Base-by-base conservation (phyloP, 208 protist species). In the Acanthamoeba triangularis region DNA sequence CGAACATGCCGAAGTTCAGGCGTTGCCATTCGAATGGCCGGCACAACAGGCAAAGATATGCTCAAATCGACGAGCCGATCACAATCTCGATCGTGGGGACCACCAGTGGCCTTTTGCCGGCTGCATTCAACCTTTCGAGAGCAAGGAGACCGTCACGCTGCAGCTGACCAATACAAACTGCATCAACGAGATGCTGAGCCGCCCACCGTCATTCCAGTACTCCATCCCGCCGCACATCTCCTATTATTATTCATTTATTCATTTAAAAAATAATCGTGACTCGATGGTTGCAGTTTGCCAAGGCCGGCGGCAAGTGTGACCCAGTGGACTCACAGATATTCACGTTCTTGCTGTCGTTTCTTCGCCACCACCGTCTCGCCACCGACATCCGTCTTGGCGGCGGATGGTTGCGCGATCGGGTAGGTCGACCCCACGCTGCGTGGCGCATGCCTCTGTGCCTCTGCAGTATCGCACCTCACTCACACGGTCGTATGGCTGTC, bases 301-400 rank as follows among this genome's bases (percentile, higher is more conserved):
- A 63, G 28, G 80, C 80, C 8, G 80, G 80, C 25, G 80, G 80
- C 41, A 88, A 88, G 80, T 88, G 49, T 49, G 80, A 88, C 11
- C n/a, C 80, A 11, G 47, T 37, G 8, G 80, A 88, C 30, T 56
- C 23, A 25, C 80, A 63, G 28, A 37, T 88, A 20, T 88, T 88
- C 30, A 88, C 47, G 47, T 37, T 88, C 49, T 28, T 88, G 80
- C 80, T 88, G 6, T 88, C 80, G 25, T n/a, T 63, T 16, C 80
- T 88, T 37, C 47, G 30, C 10, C 80, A 88, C 47, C 23, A 88
- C 28, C 25, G 18, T 41, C 80, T 56, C 7, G 10, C 41, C 4
- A 88, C 28, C 16, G 80, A 88, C 30, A 88, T 88, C 6, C 80
- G 80, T 20, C 80, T 88, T 61, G 28, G 30, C 20, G 80, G 80